Percentiles rank a stretch among this genome's conserved stretches.
These are phyloP conservation scores for Diplogelasinospora grovesii DNA, from an alignment of 495 filamentous ascomycete genomes.

Conservation along the genomic window DNA sequence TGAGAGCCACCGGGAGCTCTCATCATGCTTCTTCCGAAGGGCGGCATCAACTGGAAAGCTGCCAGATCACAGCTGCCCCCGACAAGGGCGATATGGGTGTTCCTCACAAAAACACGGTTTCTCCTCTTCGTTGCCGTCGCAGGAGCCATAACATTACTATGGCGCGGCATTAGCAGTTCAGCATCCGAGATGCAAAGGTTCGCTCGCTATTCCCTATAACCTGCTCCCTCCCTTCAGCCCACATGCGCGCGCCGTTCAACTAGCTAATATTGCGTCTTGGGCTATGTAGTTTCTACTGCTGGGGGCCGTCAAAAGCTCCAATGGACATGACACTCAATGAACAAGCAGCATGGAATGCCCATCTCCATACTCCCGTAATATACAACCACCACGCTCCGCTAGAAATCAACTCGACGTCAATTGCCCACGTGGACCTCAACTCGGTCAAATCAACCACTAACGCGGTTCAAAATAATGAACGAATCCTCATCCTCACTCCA, in stretches of 20 bases:
- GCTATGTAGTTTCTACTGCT: constrained; percentile 85
- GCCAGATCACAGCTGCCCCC: constrained; percentile 76
- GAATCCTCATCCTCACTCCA: constrained; percentile 91
- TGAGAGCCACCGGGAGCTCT: constrained; percentile 28
- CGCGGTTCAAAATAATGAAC: constrained; percentile 71
- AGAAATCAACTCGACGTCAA: constrained; percentile 72
- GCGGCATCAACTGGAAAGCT: constrained; percentile 89
- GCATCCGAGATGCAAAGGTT: constrained; percentile 91
- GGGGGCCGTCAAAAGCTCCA: constrained; percentile 83
- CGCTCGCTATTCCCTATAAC: constrained; percentile 20
- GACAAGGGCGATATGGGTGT: constrained; percentile 67
- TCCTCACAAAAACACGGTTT: constrained; percentile 73
- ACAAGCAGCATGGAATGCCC: constrained; percentile 78
- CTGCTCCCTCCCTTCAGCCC: neutral
- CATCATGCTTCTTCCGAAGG: constrained; percentile 68
- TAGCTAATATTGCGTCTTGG: neutral
- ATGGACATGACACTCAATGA: constrained; percentile 92
- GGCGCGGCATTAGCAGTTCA: constrained; percentile 75
- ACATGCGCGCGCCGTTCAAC: constrained; percentile 4
- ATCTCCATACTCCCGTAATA: constrained; percentile 83
- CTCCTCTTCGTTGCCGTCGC: constrained; percentile 66
- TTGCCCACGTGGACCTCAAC: constrained; percentile 77
- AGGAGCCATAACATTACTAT: constrained; percentile 75
- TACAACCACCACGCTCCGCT: constrained; percentile 92
- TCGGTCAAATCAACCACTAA: constrained; percentile 72